Base-by-base conservation (phyloP, 2,329 filamentous ascomycete genomes). In the Fusarium pseudonygamai region DNA sequence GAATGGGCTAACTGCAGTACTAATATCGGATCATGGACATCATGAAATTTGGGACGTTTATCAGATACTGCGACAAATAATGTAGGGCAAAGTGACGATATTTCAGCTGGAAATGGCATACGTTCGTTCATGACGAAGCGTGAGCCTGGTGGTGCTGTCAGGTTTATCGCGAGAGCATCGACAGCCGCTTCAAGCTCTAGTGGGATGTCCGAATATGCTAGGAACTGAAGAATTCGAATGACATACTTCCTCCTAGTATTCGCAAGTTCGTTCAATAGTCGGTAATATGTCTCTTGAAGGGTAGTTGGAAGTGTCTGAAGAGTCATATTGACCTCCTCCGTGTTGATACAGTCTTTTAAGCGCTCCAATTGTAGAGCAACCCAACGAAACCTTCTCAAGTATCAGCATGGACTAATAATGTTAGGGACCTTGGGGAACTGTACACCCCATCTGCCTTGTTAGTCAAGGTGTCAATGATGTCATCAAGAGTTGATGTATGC, bases 401-500 rank as follows among this genome's bases (percentile, higher is more conserved):
- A 3, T 26, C 6, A 45, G 42, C 10, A 0, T 24, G 6, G 7
- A 15, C n/a, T 0, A 6, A 10, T 42, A 5, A 5, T 0, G 16
- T 5, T 7, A 6, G 7, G 7, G n/a, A 12, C 0, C 7, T 7
- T 18, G 5, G 5, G 15, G 6, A 7, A 24, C 5, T 0, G 2
- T 45, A 28, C 43, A 20, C 20, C 22, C 45, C 26, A n/a, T 12
- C 20, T 9, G 26, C 45, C 0, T n/a, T 47, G 0, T 4, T 0
- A 4, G 45, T 30, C 20, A 47, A 8, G 0, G 0, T 0, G 0
- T 12, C 1, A 0, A 47, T 5, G 2, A 47, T 47, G 0, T 8
- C 0, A n/a, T 47, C 20, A 0, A 1, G 45, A 0, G 3, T 47
- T 47, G 26, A 8, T 0, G 14, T 30, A 8, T 22, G 13, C 4